phyloP scores from a whole-genome alignment of 306 rosid genomes.

The Biancaea sappan region DNA sequence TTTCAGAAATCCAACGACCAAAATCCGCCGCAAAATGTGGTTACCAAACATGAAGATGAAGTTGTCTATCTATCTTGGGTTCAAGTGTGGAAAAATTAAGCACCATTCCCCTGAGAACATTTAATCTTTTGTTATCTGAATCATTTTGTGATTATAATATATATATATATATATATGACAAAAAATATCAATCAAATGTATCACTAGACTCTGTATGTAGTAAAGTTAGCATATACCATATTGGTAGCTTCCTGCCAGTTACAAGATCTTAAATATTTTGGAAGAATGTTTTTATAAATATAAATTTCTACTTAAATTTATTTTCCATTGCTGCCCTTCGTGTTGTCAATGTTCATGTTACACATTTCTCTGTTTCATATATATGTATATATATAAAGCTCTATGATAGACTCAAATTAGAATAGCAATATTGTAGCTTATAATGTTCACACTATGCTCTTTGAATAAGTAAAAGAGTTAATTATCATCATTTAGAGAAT shows the following conservation, averaged over 20 bases:
- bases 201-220: constrained; percentile 49
- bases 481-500: too few species aligned
- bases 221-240: constrained; percentile 33
- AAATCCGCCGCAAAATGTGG: constrained; percentile 97
- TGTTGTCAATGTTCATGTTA: constrained; percentile 21
- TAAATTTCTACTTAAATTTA: constrained; percentile 1
- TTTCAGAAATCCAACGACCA: constrained; percentile 73
- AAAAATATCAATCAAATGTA: constrained; percentile 28
- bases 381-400: too few species aligned
- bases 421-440: too few species aligned
- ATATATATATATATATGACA: constrained; percentile 34
- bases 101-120: constrained; percentile 29
- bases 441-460: too few species aligned
- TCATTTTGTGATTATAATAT: constrained; percentile 47
- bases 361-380: constrained; percentile 4
- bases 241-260: constrained; percentile 23
- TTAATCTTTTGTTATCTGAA: constrained; percentile 31
- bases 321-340: not conserved
- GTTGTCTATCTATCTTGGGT: constrained; percentile 81
- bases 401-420: too few species aligned
- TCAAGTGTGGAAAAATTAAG: constrained; percentile 72
- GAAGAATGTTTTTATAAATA: constrained; percentile 31
- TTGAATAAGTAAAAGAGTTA: too few species aligned
- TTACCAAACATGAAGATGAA: constrained; percentile 97
- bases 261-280: not conserved